Conservation (phyloP, 805 yeast species). For the Wickerhamomyces bovis region DNA sequence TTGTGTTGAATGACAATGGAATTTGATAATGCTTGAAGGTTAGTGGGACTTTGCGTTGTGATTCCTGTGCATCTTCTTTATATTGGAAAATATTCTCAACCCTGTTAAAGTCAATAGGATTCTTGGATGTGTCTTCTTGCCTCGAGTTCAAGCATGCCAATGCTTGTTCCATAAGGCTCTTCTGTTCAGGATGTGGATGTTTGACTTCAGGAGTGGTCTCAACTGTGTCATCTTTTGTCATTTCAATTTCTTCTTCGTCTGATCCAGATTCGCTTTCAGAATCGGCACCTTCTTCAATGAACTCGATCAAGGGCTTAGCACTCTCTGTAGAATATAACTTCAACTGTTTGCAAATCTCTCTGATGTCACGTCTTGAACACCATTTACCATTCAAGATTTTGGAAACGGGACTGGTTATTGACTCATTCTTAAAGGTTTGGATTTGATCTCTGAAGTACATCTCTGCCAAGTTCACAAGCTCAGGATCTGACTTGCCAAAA, state of each 20-base stretch:
- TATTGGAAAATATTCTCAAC: too few relatives aligned
- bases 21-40: too few relatives aligned
- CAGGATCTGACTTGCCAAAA: conserved; percentile 23
- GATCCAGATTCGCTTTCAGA: not conserved
- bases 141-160: too few relatives aligned
- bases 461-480: conserved; percentile 20
- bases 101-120: too few relatives aligned
- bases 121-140: too few relatives aligned
- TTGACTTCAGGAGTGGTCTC: not conserved
- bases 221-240: not conserved
- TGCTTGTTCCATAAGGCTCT: too few relatives aligned
- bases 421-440: conserved; percentile 14
- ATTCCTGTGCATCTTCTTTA: too few relatives aligned
- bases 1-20: too few relatives aligned
- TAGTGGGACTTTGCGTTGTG: too few relatives aligned
- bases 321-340: not conserved
- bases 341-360: not conserved
- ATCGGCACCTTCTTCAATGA: not conserved
- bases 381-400: not conserved
- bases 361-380: not conserved
- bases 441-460: conserved; percentile 21
- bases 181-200: too few relatives aligned
- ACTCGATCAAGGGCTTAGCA: not conserved
- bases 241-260: not conserved
- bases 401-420: conserved; percentile 7